Conservation (phyloP, 768 basidiomycete species). For the Suillus tomentosus region DNA sequence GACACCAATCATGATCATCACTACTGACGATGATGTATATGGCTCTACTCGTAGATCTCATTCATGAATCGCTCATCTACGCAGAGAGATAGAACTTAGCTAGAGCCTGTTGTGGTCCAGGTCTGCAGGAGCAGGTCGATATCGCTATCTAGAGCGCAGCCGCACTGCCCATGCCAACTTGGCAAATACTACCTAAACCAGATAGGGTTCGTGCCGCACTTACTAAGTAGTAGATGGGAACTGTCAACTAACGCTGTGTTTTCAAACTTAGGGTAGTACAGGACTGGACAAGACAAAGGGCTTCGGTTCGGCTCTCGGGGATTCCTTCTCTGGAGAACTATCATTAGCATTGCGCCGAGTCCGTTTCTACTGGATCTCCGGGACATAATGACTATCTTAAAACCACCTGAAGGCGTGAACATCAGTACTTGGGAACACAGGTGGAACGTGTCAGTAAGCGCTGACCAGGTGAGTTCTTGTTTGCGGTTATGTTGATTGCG, state of each 20-base stretch:
- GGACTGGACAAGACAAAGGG: not conserved
- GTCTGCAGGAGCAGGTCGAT: not conserved
- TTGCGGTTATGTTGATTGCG: not conserved
- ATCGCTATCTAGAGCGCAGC: not conserved
- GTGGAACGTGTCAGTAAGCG: not conserved
- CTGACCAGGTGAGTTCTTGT: not conserved
- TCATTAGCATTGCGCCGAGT: not conserved
- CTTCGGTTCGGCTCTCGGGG: not conserved
- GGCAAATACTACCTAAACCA: not conserved
- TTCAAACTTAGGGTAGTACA: not conserved
- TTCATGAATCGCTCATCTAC: not conserved
- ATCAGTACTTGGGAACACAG: not conserved
- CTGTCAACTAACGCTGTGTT: not conserved
- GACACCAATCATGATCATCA: not conserved
- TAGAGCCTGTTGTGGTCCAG: not conserved
- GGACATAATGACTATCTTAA: not conserved
- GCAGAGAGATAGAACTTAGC: not conserved
- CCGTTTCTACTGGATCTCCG: not conserved
- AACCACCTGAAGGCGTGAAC: not conserved
- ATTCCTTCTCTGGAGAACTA: not conserved
- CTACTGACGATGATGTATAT: not conserved
- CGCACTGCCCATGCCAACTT: not conserved
- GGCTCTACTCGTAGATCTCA: not conserved
- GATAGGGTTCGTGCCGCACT: not conserved
- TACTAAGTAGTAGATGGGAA: not conserved